Conservation (phyloP, 768 basidiomycete species). For the Pilatotrama ljubarskyi region DNA sequence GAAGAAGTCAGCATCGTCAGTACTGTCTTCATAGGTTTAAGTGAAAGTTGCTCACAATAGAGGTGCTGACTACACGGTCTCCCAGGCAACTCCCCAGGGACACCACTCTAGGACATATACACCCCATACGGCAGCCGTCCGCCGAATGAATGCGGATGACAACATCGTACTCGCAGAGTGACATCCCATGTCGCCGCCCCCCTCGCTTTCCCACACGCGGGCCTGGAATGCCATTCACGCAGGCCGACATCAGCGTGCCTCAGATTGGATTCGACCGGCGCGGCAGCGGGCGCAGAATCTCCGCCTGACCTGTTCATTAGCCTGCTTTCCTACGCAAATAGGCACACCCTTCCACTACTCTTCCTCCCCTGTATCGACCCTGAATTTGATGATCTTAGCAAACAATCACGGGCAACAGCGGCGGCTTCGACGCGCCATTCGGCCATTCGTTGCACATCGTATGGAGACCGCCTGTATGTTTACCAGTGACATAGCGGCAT, state of each 20-base stretch:
- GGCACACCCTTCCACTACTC: background rate
- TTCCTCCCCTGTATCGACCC: constrained; percentile 5
- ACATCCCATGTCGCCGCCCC: too few species aligned
- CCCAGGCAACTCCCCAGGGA: too few species aligned
- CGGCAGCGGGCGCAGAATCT: background rate
- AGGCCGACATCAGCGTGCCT: background rate
- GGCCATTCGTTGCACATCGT: too few species aligned
- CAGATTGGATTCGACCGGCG: background rate
- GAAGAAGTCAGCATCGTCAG: too few species aligned
- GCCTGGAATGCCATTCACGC: background rate
- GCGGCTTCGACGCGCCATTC: background rate
- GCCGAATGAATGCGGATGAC: too few species aligned
- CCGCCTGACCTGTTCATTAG: background rate
- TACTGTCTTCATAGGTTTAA: too few species aligned
- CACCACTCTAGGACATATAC: background rate
- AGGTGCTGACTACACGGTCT: too few species aligned
- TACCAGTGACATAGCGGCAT: too few species aligned
- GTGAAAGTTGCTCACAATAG: too few species aligned
- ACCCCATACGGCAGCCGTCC: background rate
- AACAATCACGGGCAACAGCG: background rate
- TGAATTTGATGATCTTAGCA: constrained; percentile 14
- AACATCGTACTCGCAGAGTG: too few species aligned
- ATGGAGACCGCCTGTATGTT: too few species aligned
- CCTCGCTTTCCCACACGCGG: background rate
- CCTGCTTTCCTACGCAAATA: background rate